Evolutionary conservation across 768 basidiomycete genomes (phyloP).

Genomic region (Tricholoma bakamatsutake): DNA sequence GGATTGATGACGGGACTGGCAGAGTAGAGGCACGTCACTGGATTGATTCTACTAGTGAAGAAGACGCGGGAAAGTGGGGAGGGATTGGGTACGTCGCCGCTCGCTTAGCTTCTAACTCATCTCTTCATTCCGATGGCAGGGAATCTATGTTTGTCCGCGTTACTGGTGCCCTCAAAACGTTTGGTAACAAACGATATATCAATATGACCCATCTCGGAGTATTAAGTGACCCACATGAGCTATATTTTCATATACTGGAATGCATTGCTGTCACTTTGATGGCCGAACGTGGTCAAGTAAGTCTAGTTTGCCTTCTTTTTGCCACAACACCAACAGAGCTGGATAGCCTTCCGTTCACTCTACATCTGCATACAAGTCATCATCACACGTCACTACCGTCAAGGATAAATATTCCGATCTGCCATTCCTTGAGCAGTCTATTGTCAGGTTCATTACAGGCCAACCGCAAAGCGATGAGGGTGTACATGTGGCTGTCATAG

Average conservation of each 20-base stretch:
- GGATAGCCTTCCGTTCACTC: slow-evolving; percentile 26
- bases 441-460: slow-evolving; percentile 60
- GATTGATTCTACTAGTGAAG: slow-evolving; percentile 61
- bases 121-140: slow-evolving; percentile 29
- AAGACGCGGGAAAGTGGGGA: slow-evolving; percentile 43
- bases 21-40: slow-evolving; percentile 75
- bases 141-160: slow-evolving; percentile 77
- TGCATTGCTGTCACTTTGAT: slow-evolving; percentile 62
- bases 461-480: slow-evolving; percentile 51
- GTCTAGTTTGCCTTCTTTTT: slow-evolving; percentile 15
- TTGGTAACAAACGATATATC: slow-evolving; percentile 77
- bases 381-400: slow-evolving; percentile 22
- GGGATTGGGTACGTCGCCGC: slow-evolving; percentile 35
- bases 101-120: not conserved
- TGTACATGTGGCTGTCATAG: slow-evolving; percentile 67
- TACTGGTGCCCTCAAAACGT: slow-evolving; percentile 76
- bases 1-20: slow-evolving; percentile 84
- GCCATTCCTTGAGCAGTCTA: slow-evolving; percentile 52
- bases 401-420: slow-evolving; percentile 50
- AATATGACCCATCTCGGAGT: slow-evolving; percentile 70
- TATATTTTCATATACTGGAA: slow-evolving; percentile 79
- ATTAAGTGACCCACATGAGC: slow-evolving; percentile 66
- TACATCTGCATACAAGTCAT: slow-evolving; percentile 39
- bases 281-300: slow-evolving; percentile 61
- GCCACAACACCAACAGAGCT: not conserved